Conservation (phyloP, 371 early-diverging fungal genomes). For the Mortierella sp. region DNA sequence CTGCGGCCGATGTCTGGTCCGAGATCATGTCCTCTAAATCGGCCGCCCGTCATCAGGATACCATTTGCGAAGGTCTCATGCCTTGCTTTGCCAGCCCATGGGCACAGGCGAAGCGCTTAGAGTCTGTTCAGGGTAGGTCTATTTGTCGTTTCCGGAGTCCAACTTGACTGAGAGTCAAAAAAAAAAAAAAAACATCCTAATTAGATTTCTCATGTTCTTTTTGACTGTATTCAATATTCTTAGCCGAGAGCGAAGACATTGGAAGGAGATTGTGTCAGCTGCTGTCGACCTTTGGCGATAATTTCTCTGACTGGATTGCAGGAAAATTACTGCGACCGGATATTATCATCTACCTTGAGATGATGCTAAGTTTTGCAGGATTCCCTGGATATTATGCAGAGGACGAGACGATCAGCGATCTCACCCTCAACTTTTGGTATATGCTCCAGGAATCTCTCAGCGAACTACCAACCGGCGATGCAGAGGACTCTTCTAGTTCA, state of each 20-base stretch:
- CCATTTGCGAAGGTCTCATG: constrained; percentile 63
- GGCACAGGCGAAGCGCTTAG: constrained; percentile 57
- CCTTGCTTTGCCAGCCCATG: constrained; percentile 64
- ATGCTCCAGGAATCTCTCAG: constrained; percentile 74
- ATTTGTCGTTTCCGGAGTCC: constrained; percentile 16
- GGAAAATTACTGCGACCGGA: constrained; percentile 59
- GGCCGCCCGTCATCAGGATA: constrained; percentile 40
- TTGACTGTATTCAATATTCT: constrained; percentile 12
- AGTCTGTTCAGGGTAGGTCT: constrained; percentile 57
- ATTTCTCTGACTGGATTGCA: constrained; percentile 70
- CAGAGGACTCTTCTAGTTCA: constrained; percentile 20
- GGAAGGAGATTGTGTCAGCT: constrained; percentile 67
- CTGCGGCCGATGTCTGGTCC: constrained; percentile 62
- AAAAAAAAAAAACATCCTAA: too few relatives aligned
- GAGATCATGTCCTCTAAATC: constrained; percentile 63
- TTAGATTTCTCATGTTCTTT: constrained; percentile 15
- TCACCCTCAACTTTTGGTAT: constrained; percentile 80
- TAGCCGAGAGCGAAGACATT: constrained; percentile 67
- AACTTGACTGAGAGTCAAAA: too few relatives aligned
- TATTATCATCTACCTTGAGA: constrained; percentile 61
- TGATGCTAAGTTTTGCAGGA: constrained; percentile 75
- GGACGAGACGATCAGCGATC: constrained; percentile 77
- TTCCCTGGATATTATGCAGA: constrained; percentile 77
- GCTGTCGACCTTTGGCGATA: constrained; percentile 76
- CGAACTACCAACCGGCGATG: constrained; percentile 39